Evolutionary conservation across 2,329 filamentous ascomycete genomes (phyloP), one percentile per base, ranked within the genome.

Genomic region (Pyricularia sp.): DNA sequence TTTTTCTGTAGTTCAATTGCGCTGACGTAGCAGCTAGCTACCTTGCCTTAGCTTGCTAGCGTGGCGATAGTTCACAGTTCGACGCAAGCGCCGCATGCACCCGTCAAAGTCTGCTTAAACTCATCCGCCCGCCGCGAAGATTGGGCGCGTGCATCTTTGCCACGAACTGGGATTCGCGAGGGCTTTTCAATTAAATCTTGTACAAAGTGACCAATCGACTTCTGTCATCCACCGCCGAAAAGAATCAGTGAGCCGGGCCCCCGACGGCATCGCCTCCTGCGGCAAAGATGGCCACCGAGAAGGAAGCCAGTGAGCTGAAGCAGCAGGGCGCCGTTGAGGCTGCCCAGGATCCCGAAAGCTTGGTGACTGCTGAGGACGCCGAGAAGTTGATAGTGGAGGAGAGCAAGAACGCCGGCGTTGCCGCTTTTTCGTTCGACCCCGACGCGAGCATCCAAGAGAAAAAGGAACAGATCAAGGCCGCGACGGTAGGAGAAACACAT

Each of bases 391-490:
- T 97, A 62, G 82, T 96, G 30, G 81, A 90, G 64, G 87, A 96
- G 75, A 91, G 90, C 69, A 85, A 82, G 72, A 88, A 89, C 71
- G 90, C 88, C 13, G 94, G 94, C 57, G 85, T 89, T 28, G 79
- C 88, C 33, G 93, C 91, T 68, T 94, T 90, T 74, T 84, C 87
- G 67, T 99, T 97, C 78, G 84, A 99, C 73, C 91, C 94, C 0
- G 78, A 96, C 79, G 93, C 92, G 57, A 88, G 82, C 59, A 83
- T 88, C 0, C 90, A 92, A 74, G 83, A 96, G 75, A 99, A 99
- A 80, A 88, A 84, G 67, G 88, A 88, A 35, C 90, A 93, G 73
- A 88, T 89, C 26, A 81, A 83, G 81, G 84, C 87, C 73, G 91
- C 96, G 82, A 71, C 88, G 81, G 10, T 40, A 63, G 49, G 26